Percentiles rank a stretch among this genome's conserved stretches.
phyloP scores from a whole-genome alignment of 2,329 filamentous ascomycete genomes.

The Periglandula ipomoeae region DNA sequence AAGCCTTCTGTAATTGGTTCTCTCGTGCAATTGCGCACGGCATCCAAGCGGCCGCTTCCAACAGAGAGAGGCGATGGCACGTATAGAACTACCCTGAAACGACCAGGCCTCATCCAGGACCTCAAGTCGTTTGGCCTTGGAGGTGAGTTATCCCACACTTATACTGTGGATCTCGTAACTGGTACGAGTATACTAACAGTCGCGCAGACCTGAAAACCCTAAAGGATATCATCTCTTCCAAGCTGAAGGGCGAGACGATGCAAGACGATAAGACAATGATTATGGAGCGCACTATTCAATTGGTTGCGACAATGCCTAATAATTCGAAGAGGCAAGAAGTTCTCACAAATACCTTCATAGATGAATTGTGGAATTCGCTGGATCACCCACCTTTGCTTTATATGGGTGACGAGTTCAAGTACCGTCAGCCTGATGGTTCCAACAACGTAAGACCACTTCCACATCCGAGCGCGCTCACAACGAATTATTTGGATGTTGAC shows the following conservation, averaged over 20 bases:
- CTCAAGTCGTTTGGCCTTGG: slow-evolving; percentile 43
- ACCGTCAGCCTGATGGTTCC: slow-evolving; percentile 61
- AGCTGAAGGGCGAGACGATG: slow-evolving; percentile 53
- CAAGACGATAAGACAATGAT: slow-evolving; percentile 69
- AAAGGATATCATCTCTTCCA: slow-evolving; percentile 48
- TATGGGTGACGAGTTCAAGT: slow-evolving; percentile 52
- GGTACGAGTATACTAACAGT: neutral
- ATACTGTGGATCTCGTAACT: neutral
- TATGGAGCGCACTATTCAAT: slow-evolving; percentile 64
- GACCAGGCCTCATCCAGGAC: slow-evolving; percentile 46
- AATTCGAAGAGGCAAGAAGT: slow-evolving; percentile 51
- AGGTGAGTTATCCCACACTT: slow-evolving; percentile 24
- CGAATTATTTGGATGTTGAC: neutral
- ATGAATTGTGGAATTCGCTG: slow-evolving; percentile 60
- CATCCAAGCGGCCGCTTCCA: slow-evolving; percentile 53
- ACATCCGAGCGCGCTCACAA: neutral
- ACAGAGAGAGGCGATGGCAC: slow-evolving; percentile 54
- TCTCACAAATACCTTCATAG: slow-evolving; percentile 59
- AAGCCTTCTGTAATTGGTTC: slow-evolving; percentile 11
- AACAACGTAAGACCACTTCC: slow-evolving; percentile 41
- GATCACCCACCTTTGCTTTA: slow-evolving; percentile 64
- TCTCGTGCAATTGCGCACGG: slow-evolving; percentile 27
- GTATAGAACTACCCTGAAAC: slow-evolving; percentile 38
- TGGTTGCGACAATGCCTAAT: slow-evolving; percentile 55
- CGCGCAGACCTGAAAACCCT: slow-evolving; percentile 52